These are phyloP conservation scores for Cerrena zonata DNA, from an alignment of 1,284 basidiomycete species.

Conservation along the genomic window DNA sequence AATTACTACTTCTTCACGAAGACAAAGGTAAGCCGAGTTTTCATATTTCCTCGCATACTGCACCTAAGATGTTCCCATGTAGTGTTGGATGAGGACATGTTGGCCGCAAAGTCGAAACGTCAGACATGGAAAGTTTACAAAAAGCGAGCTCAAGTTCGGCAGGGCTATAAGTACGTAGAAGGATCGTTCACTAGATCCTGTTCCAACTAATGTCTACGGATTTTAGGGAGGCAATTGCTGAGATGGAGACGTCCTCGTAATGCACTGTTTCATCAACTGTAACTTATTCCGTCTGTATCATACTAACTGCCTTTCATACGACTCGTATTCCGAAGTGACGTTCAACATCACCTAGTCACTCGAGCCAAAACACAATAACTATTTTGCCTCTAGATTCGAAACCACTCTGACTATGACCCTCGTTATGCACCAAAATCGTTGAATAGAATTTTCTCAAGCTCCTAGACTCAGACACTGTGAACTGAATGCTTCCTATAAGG, in stretches of 20 bases:
- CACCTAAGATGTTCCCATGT: background rate
- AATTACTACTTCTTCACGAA: constrained; percentile 12
- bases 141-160: background rate
- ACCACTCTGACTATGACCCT: too few species aligned
- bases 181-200: constrained; percentile 4
- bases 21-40: constrained; percentile 7
- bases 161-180: constrained; percentile 5
- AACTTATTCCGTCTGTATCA: too few species aligned
- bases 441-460: too few species aligned
- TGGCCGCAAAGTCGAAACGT: constrained; percentile 6
- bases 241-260: constrained; percentile 11
- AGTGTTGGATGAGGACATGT: constrained; percentile 16
- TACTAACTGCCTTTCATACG: too few species aligned
- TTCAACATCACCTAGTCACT: too few species aligned
- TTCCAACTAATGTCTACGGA: background rate
- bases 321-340: too few species aligned
- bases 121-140: constrained; percentile 12
- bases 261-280: too few species aligned
- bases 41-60: background rate
- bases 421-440: too few species aligned
- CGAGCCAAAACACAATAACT: too few species aligned
- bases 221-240: constrained; percentile 4
- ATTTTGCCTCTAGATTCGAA: too few species aligned
- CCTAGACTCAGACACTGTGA: too few species aligned
- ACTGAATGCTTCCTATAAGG: too few species aligned